Percentiles rank a stretch among this genome's conserved stretches.
Evolutionary conservation across 2,329 filamentous ascomycete species (phyloP).

Genomic region (Clonostachys sp.): DNA sequence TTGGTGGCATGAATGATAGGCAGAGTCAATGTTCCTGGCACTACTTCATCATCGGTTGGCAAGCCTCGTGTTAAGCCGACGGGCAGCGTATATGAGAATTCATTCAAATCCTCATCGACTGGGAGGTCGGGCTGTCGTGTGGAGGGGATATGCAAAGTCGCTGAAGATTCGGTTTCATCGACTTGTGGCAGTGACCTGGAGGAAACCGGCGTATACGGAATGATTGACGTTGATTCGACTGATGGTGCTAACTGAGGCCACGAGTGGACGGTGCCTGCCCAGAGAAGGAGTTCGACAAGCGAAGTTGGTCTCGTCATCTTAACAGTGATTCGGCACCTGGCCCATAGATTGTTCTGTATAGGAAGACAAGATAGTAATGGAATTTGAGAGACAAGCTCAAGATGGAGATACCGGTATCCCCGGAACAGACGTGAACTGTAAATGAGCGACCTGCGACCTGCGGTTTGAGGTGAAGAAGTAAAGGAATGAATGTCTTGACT

Average conservation of each 20-base stretch:
- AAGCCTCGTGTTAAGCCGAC: background rate
- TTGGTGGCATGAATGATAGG: slow-evolving; percentile 20
- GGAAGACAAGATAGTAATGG: too few relatives aligned
- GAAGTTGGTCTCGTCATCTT: background rate
- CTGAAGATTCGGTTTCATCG: background rate
- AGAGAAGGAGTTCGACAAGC: background rate
- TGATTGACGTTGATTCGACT: background rate
- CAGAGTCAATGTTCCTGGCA: slow-evolving; percentile 14
- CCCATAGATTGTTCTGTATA: too few relatives aligned
- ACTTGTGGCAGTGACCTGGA: background rate
- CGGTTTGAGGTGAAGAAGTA: too few relatives aligned
- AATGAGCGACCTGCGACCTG: too few relatives aligned
- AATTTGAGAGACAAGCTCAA: too few relatives aligned
- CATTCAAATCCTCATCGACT: background rate
- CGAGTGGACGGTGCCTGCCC: background rate
- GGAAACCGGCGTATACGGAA: too few relatives aligned
- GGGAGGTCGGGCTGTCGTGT: background rate
- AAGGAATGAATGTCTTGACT: too few relatives aligned
- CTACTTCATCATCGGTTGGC: slow-evolving; percentile 1
- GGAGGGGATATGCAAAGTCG: background rate
- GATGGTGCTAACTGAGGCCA: background rate
- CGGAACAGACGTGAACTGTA: too few relatives aligned
- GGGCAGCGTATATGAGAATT: background rate
- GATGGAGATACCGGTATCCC: too few relatives aligned
- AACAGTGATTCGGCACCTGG: too few relatives aligned